Evolutionary conservation across 176 grass and related monocot species (phyloP).

Genomic region (Stipa capillata): DNA sequence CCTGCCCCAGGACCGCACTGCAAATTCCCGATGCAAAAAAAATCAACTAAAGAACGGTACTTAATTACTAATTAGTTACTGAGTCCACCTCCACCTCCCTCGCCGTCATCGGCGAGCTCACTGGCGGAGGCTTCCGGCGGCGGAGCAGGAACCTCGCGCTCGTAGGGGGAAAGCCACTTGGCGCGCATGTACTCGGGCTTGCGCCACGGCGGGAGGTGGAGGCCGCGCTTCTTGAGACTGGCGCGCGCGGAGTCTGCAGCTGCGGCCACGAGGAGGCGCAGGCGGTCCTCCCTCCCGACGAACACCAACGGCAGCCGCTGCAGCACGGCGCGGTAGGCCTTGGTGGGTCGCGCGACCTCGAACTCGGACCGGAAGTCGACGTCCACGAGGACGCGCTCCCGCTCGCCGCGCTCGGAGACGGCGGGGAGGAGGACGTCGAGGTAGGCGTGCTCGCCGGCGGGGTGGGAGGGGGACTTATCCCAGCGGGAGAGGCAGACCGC

Average conservation of each 20-base stretch:
- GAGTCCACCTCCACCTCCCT: slow-evolving; percentile 28
- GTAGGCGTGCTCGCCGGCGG: slow-evolving; percentile 68
- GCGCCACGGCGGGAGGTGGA: slow-evolving; percentile 77
- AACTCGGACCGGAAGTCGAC: slow-evolving; percentile 72
- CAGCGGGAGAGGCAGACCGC: slow-evolving; percentile 66
- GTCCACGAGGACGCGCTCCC: slow-evolving; percentile 80
- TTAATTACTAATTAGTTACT: neutral
- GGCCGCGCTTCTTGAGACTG: slow-evolving; percentile 78
- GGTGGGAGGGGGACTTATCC: slow-evolving; percentile 67
- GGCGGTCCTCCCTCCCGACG: slow-evolving; percentile 63
- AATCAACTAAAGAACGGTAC: slow-evolving; percentile 1
- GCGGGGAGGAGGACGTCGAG: slow-evolving; percentile 55
- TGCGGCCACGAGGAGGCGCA: slow-evolving; percentile 59
- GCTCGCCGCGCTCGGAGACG: slow-evolving; percentile 24
- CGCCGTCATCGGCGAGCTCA: slow-evolving; percentile 46
- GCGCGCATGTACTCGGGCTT: slow-evolving; percentile 89
- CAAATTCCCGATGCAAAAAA: slow-evolving; percentile 13
- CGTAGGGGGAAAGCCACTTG: slow-evolving; percentile 81
- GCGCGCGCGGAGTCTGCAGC: slow-evolving; percentile 50
- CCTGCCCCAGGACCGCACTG: neutral
- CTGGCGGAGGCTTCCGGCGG: slow-evolving; percentile 1
- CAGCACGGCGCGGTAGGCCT: slow-evolving; percentile 57
- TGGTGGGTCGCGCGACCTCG: slow-evolving; percentile 76
- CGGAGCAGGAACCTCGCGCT: slow-evolving; percentile 17
- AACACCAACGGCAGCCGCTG: slow-evolving; percentile 59